phyloP scores from a whole-genome alignment of 1,284 basidiomycete species.

The Xerocomus amazonicus region DNA sequence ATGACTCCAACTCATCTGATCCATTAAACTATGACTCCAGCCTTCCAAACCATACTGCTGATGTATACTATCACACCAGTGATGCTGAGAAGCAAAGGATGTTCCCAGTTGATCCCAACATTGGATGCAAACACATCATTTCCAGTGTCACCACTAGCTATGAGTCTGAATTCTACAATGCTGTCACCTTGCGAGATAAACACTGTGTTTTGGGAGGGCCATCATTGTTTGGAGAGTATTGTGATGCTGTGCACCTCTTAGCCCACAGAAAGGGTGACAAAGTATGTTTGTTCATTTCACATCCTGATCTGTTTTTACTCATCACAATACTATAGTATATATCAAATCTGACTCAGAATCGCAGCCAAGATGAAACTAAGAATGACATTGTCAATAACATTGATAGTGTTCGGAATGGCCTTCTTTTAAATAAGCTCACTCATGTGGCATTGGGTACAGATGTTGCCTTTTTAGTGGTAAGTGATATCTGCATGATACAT shows the following conservation, averaged over 20 bases:
- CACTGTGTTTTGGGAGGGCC: too few species aligned
- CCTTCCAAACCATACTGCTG: too few species aligned
- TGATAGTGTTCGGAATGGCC: slow-evolving; percentile 1
- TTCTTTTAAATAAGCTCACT: background rate
- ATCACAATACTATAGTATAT: slow-evolving; percentile 1
- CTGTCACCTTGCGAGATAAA: too few species aligned
- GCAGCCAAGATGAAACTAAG: background rate
- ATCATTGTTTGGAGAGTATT: background rate
- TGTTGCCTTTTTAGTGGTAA: slow-evolving; percentile 2
- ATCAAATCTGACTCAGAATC: background rate
- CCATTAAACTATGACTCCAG: background rate
- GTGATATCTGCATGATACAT: background rate
- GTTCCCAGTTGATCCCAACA: too few species aligned
- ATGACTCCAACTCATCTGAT: background rate
- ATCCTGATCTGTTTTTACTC: background rate
- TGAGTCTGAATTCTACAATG: too few species aligned
- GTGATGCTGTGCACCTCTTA: slow-evolving; percentile 1
- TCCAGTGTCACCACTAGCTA: too few species aligned
- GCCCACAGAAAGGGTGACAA: slow-evolving; percentile 3
- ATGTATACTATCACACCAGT: too few species aligned
- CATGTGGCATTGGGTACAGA: background rate
- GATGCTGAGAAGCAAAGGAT: too few species aligned
- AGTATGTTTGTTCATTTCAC: background rate
- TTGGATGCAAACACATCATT: too few species aligned
- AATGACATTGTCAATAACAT: background rate